phyloP scores from a whole-genome alignment of 345 rosid genomes.

The Brassica juncea region DNA sequence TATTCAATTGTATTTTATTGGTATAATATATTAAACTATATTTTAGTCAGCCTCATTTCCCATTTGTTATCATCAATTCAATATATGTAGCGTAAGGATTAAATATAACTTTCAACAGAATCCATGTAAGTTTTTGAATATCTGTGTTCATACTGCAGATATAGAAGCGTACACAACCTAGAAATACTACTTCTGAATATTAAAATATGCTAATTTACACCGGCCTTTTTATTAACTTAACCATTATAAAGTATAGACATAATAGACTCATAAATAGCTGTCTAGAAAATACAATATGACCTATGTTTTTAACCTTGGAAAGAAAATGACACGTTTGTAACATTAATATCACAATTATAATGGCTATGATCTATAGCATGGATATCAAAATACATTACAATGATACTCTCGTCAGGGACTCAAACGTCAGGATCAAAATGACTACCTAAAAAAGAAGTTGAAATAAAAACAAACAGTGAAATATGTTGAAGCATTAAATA shows the following conservation, averaged over 20 bases:
- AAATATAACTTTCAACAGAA: constrained; percentile 2
- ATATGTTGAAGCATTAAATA: constrained; percentile 17
- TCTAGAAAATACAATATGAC: neutral
- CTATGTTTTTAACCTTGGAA: neutral
- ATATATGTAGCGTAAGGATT: constrained; percentile 12
- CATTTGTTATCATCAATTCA: neutral
- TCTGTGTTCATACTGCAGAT: constrained; percentile 17
- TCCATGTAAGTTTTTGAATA: constrained; percentile 19
- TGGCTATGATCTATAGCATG: neutral
- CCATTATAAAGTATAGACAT: neutral
- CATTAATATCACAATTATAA: neutral
- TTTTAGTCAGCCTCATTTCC: neutral
- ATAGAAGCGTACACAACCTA: constrained; percentile 12
- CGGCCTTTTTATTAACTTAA: neutral
- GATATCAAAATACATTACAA: constrained; percentile 2
- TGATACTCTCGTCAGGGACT: neutral
- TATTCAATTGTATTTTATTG: neutral
- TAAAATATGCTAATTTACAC: neutral
- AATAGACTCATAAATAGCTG: neutral
- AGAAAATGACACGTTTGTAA: neutral
- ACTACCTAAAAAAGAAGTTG: neutral
- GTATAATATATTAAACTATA: neutral
- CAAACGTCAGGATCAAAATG: neutral
- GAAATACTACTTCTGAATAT: neutral
- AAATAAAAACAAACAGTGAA: neutral